Conservation (phyloP, 306 rosid genomes). For the Psophocarpus tetragonolobus region DNA sequence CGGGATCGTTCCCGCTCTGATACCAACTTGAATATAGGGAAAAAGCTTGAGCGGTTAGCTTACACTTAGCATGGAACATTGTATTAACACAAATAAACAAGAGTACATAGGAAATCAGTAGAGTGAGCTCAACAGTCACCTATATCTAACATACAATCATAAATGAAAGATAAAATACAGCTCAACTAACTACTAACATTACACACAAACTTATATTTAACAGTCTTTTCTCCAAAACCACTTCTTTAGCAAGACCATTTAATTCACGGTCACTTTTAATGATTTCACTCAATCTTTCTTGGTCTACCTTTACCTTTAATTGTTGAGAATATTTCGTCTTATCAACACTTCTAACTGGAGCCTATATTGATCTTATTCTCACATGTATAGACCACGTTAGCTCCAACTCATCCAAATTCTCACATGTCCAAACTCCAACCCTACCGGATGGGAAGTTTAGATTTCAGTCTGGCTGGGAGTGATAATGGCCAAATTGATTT, state of each 20-base stretch:
- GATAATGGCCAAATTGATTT: slow-evolving; percentile 17
- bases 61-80: too few species aligned
- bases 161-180: too few species aligned
- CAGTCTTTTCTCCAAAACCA: background rate
- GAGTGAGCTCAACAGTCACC: too few species aligned
- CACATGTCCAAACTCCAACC: background rate
- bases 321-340: background rate
- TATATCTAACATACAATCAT: too few species aligned
- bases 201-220: too few species aligned
- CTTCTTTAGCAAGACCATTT: background rate
- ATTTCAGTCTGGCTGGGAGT: background rate
- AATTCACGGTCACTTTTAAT: background rate
- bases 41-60: too few species aligned
- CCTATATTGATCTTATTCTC: background rate
- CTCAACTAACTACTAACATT: too few species aligned
- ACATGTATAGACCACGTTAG: background rate
- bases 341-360: background rate
- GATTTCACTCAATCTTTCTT: slow-evolving; percentile 11
- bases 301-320: background rate
- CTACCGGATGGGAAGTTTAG: background rate
- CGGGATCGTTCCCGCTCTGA: too few species aligned
- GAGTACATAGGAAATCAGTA: too few species aligned
- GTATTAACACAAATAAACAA: too few species aligned
- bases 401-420: background rate
- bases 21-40: too few species aligned